phyloP scores from a whole-genome alignment of 2,329 filamentous ascomycete species.

The Davidsoniella eucalypti region DNA sequence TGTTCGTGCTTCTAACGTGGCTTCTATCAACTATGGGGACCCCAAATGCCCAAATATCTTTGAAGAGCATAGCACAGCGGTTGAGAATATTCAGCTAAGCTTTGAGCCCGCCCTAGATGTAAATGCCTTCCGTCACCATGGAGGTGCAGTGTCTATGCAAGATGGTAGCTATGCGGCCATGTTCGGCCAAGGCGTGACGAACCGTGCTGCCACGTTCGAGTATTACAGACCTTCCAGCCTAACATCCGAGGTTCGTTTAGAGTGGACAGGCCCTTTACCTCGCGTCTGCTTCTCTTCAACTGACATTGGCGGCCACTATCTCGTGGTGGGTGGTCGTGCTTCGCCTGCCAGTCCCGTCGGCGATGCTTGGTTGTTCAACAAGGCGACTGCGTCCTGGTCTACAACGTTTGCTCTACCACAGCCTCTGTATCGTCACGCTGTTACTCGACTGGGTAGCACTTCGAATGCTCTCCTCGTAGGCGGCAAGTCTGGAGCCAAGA shows the following conservation, averaged over 20 bases:
- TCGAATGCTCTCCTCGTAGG: conserved; percentile 41
- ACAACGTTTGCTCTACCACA: conserved; percentile 46
- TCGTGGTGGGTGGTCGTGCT: conserved; percentile 63
- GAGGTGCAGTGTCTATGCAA: background rate
- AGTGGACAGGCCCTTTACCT: conserved; percentile 21
- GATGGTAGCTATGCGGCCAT: background rate
- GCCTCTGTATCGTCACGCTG: conserved; percentile 62
- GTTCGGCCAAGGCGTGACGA: conserved; percentile 12
- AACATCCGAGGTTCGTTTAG: background rate
- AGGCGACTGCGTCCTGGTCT: conserved; percentile 40
- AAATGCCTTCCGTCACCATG: conserved; percentile 5
- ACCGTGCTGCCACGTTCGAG: conserved; percentile 1
- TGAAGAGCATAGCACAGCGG: background rate
- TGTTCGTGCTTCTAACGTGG: conserved; percentile 35
- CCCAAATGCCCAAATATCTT: background rate
- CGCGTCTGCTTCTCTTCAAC: conserved; percentile 68
- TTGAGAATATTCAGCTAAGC: background rate
- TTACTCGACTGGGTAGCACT: conserved; percentile 33
- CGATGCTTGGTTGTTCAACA: conserved; percentile 61
- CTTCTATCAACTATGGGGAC: background rate
- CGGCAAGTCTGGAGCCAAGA: conserved; percentile 36
- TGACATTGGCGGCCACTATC: conserved; percentile 36
- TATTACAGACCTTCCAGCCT: background rate
- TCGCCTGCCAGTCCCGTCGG: conserved; percentile 52
- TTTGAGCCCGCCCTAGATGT: background rate